Base-by-base conservation (phyloP, 805 yeast species). In the Diddensiella caesifluorescens region DNA sequence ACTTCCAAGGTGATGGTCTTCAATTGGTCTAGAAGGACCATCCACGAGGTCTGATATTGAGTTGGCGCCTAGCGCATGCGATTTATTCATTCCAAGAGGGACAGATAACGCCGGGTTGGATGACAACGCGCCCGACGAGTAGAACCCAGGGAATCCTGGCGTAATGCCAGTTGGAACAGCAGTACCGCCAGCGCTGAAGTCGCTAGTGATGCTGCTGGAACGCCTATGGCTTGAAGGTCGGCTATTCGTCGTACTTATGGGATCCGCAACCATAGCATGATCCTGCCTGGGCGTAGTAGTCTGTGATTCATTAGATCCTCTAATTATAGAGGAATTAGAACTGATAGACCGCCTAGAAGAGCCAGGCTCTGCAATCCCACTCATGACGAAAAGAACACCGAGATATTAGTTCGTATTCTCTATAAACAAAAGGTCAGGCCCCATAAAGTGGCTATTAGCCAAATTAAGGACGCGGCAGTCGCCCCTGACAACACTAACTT, bases 31-130 rank as follows among this genome's bases (percentile, higher is more conserved):
- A 7, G 39, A 18, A 18, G 38, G 34, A 10, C 53, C 81, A 38
- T 80, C 74, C 1, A 88, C 80, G 40, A 88, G 66, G 53, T 83
- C 92, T 55, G 73, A 84, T 25, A 87, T 78, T 3, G 95, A 80
- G 55, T 84, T 85, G 38, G 83, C 79, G 1, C 85, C 85, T 50
- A 81, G 58, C 1, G 84, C 80, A 19, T 78, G 71, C 7, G 68
- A 48, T 30, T 62, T 62, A 49, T 69, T 70, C 34, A 63, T 52
- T 0, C 75, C 75, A 4, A 44, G 21, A 15, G 54, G 54, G n/a
- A 44, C 28, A 6, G 47, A 36, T 5, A 39, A 38, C 15, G 42
- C 33, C 10, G 33, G 22, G 27, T 21, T 32, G 3, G 39, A 19
- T 22, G 25, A 13, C 31, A 33, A 16, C 22, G 32, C 32, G 12